phyloP scores from a whole-genome alignment of 139 green algal genomes.

The Marvania coccoides region DNA sequence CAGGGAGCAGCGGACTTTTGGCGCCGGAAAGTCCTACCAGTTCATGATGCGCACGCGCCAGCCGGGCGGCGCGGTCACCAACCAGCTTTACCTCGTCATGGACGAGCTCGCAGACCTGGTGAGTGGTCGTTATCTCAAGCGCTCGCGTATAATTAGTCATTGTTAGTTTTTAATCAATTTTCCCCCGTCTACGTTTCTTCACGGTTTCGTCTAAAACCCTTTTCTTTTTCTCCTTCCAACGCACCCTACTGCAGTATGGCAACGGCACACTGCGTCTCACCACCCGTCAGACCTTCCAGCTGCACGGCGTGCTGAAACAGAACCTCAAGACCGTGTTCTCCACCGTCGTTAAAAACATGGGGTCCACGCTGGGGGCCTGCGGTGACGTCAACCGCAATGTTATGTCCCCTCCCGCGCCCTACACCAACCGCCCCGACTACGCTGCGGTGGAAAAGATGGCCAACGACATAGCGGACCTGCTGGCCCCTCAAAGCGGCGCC shows the following conservation, averaged over 20 bases:
- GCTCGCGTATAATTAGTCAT: background rate
- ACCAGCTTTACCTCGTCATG: conserved; percentile 97
- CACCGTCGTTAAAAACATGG: conserved; percentile 98
- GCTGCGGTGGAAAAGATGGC: conserved; percentile 32
- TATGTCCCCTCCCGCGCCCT: conserved; percentile 71
- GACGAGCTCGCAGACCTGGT: conserved; percentile 95
- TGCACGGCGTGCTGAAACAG: conserved; percentile 97
- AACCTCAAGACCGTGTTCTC: conserved; percentile 97
- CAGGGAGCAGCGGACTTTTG: conserved; percentile 88
- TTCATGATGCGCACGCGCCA: conserved; percentile 99
- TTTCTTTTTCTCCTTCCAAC: background rate
- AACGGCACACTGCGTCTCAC: conserved; percentile 97
- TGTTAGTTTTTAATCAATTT: background rate
- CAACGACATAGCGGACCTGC: conserved; percentile 74
- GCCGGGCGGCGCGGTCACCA: conserved; percentile 80
- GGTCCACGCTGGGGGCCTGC: conserved; percentile 90
- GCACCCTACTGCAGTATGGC: conserved; percentile 67
- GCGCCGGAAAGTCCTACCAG: conserved; percentile 91
- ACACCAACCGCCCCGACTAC: conserved; percentile 81
- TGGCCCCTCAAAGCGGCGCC: conserved; percentile 84
- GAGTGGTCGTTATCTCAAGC: background rate
- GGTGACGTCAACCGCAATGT: conserved; percentile 98
- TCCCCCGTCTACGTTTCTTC: background rate
- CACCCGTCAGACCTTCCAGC: conserved; percentile 96
- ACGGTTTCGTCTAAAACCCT: background rate